These are phyloP conservation scores for Hyphopichia burtonii DNA, from an alignment of 1,139 yeast genomes.

Conservation along the genomic window DNA sequence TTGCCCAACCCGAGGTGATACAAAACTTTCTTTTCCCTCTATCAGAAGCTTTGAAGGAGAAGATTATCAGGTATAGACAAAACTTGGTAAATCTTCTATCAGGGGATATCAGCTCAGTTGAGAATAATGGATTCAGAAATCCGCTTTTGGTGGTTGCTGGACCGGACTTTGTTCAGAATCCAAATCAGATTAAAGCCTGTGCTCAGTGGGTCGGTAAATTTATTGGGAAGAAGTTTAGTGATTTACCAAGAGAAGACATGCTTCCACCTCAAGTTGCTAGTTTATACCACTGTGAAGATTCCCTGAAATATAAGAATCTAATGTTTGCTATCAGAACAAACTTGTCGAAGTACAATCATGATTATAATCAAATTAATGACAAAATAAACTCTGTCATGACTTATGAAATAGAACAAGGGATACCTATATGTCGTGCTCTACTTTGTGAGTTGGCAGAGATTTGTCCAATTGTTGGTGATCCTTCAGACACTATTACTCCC, in stretches of 20 bases:
- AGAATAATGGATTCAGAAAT: slow-evolving; percentile 4
- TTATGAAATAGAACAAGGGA: slow-evolving; percentile 37
- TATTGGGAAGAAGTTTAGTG: slow-evolving; percentile 15
- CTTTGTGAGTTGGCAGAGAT: slow-evolving; percentile 32
- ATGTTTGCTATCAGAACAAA: slow-evolving; percentile 31
- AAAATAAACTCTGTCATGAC: slow-evolving; percentile 21
- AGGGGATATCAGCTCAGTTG: slow-evolving; percentile 5
- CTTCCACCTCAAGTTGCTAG: slow-evolving; percentile 12
- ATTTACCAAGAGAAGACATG: slow-evolving; percentile 2
- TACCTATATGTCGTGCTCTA: slow-evolving; percentile 38
- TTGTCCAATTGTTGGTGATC: slow-evolving; percentile 40
- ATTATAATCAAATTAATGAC: slow-evolving; percentile 7
- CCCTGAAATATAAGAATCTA: slow-evolving; percentile 9
- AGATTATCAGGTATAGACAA: slow-evolving; percentile 24
- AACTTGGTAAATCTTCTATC: slow-evolving; percentile 13
- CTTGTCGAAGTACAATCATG: slow-evolving; percentile 25
- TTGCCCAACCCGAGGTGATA: slow-evolving; percentile 47
- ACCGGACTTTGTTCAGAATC: slow-evolving; percentile 29
- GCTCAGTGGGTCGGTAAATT: slow-evolving; percentile 39
- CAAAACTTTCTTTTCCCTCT: slow-evolving; percentile 42
- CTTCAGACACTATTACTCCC: slow-evolving; percentile 46
- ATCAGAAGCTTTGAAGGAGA: slow-evolving; percentile 20
- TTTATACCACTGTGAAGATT: slow-evolving; percentile 10
- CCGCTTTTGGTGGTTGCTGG: slow-evolving; percentile 41
- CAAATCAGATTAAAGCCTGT: slow-evolving; percentile 36